phyloP scores from a whole-genome alignment of 108 stramenopile genomes.

The Conticribra guillardii region DNA sequence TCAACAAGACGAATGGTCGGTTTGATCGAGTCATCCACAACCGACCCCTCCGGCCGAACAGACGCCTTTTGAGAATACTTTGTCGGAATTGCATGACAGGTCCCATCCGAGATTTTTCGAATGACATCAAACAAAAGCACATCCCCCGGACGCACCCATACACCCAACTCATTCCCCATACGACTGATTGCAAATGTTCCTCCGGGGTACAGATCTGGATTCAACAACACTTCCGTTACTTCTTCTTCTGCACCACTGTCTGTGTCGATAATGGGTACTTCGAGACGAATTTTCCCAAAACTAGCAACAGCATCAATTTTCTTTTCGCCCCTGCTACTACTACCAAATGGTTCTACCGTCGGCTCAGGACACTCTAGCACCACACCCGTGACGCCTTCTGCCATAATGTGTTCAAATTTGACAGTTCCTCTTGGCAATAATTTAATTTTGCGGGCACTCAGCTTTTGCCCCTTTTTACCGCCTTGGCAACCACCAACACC shows the following conservation, averaged over 20 bases:
- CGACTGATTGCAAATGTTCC: conserved; percentile 60
- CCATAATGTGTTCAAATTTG: conserved; percentile 62
- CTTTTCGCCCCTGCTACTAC: conserved; percentile 19
- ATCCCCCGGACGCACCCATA: conserved; percentile 77
- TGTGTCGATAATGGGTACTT: conserved; percentile 28
- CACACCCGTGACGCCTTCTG: conserved; percentile 68
- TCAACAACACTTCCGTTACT: conserved; percentile 54
- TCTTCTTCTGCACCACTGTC: conserved; percentile 33
- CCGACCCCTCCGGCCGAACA: conserved; percentile 9
- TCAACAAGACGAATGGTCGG: conserved; percentile 53
- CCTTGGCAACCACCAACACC: conserved; percentile 7
- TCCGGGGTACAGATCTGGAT: conserved; percentile 64
- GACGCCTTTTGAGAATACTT: conserved; percentile 22
- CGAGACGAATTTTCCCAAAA: conserved; percentile 55
- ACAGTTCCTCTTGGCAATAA: conserved; percentile 70
- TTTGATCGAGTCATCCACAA: conserved; percentile 17
- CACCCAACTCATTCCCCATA: conserved; percentile 36
- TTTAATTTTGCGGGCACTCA: conserved; percentile 67
- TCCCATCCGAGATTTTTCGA: conserved; percentile 61
- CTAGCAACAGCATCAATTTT: conserved; percentile 20
- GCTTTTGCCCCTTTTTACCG: conserved; percentile 25
- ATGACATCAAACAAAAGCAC: conserved; percentile 77
- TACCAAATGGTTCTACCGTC: conserved; percentile 32
- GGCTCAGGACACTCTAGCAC: conserved; percentile 58
- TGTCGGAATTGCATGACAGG: conserved; percentile 67